A percentile compares a stretch with the other conserved stretches of the same genome.
Conservation (phyloP, 306 rosid genomes). For the Castanea mollissima region DNA sequence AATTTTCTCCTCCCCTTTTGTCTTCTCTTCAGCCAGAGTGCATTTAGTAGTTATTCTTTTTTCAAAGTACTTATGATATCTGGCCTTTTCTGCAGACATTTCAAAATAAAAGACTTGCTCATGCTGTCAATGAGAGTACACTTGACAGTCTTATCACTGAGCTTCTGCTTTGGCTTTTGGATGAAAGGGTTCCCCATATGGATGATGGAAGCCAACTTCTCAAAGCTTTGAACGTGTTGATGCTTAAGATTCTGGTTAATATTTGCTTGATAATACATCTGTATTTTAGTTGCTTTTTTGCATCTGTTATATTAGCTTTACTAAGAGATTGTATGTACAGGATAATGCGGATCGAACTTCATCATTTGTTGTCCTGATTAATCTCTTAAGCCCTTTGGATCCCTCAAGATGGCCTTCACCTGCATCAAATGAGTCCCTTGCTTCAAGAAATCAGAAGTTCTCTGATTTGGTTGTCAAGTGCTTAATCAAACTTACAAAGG, state of each 20-base stretch:
- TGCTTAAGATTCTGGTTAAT: slow-evolving; percentile 92
- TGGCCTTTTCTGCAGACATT: slow-evolving; percentile 60
- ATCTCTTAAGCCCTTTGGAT: slow-evolving; percentile 87
- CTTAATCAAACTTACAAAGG: slow-evolving; percentile 99
- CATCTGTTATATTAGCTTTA: slow-evolving; percentile 6
- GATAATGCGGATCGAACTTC: slow-evolving; percentile 98
- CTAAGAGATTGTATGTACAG: slow-evolving; percentile 44
- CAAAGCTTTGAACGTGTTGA: slow-evolving; percentile 95
- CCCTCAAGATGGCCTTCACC: slow-evolving; percentile 98
- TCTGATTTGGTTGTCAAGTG: slow-evolving; percentile 97
- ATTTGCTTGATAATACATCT: neutral
- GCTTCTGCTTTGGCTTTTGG: slow-evolving; percentile 98
- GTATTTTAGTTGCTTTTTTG: neutral
- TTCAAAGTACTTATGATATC: slow-evolving; percentile 2
- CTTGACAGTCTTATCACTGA: slow-evolving; percentile 94
- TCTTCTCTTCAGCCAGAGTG: neutral
- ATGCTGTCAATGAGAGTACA: slow-evolving; percentile 90
- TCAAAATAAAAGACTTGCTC: slow-evolving; percentile 89
- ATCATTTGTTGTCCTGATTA: slow-evolving; percentile 90
- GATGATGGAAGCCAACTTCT: slow-evolving; percentile 98
- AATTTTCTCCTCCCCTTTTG: neutral
- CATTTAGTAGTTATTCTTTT: neutral
- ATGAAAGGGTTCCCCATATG: slow-evolving; percentile 99
- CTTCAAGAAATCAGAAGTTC: slow-evolving; percentile 89
- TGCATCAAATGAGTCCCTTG: slow-evolving; percentile 76